phyloP scores from a whole-genome alignment of 2,329 filamentous ascomycete species.

The Claviceps digitariae region DNA sequence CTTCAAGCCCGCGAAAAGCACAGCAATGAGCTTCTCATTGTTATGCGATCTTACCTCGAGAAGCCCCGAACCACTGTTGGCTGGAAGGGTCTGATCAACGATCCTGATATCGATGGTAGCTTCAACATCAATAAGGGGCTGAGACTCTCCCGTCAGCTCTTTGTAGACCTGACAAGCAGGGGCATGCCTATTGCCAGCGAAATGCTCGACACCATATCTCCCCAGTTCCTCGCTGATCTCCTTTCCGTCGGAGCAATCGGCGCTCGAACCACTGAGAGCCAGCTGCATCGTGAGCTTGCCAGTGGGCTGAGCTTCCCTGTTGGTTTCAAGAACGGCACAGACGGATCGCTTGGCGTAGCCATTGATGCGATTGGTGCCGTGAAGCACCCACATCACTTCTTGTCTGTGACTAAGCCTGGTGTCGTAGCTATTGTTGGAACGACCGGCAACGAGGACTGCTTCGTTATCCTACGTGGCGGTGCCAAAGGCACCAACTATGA shows the following conservation, averaged over 20 bases:
- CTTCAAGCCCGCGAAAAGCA: constrained; percentile 65
- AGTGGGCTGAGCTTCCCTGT: constrained; percentile 94
- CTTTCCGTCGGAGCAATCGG: constrained; percentile 94
- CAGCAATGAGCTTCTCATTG: constrained; percentile 68
- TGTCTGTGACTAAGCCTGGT: constrained; percentile 96
- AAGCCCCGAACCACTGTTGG: constrained; percentile 97
- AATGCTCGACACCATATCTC: constrained; percentile 98
- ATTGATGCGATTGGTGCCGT: constrained; percentile 91
- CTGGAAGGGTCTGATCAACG: constrained; percentile 99
- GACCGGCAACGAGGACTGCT: constrained; percentile 88
- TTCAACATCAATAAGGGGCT: constrained; percentile 99
- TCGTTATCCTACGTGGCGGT: constrained; percentile 88
- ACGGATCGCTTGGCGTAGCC: constrained; percentile 78
- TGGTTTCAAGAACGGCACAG: constrained; percentile 98
- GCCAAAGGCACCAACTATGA: constrained; percentile 91
- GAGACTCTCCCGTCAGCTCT: constrained; percentile 80
- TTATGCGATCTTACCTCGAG: constrained; percentile 98
- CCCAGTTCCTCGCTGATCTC: constrained; percentile 92
- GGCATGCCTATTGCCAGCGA: constrained; percentile 95
- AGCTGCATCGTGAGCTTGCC: constrained; percentile 90
- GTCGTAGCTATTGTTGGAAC: constrained; percentile 91
- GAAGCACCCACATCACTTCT: constrained; percentile 81
- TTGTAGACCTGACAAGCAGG: constrained; percentile 70
- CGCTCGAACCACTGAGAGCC: constrained; percentile 89
- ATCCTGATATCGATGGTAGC: constrained; percentile 91